Conservation (phyloP, 495 filamentous ascomycete genomes). For the Baudoinia panamericana region DNA sequence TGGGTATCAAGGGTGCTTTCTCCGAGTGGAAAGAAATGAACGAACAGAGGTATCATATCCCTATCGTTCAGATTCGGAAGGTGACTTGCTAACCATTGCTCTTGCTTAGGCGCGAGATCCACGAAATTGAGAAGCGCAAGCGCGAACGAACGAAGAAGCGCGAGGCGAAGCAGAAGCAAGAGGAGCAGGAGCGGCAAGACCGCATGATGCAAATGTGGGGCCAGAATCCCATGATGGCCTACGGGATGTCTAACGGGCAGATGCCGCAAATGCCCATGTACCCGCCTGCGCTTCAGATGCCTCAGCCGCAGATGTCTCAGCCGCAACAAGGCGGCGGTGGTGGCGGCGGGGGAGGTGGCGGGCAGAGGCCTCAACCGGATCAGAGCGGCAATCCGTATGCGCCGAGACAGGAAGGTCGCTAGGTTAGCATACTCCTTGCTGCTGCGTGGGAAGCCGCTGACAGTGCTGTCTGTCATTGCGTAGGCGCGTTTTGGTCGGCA, state of each 20-base stretch:
- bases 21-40: constrained; percentile 59
- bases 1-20: constrained; percentile 74
- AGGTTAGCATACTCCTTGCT: too few species aligned
- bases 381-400: constrained; percentile 21
- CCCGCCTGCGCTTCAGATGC: too few species aligned
- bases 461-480: too few species aligned
- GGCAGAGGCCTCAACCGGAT: constrained; percentile 4
- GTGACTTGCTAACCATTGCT: constrained; percentile 9
- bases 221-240: constrained; percentile 13
- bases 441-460: too few species aligned
- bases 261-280: not conserved
- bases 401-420: not conserved
- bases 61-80: not conserved
- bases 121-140: constrained; percentile 37
- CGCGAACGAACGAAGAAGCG: constrained; percentile 20
- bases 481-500: not conserved
- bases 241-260: not conserved
- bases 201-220: constrained; percentile 12
- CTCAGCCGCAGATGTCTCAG: constrained; percentile 1
- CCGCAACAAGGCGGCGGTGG: not conserved
- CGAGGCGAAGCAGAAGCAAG: not conserved
- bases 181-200: constrained; percentile 15
- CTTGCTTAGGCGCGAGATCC: constrained; percentile 20
- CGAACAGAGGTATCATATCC: constrained; percentile 41
- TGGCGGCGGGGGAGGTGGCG: not conserved